Percentiles rank a stretch among this genome's conserved stretches.
Conservation (phyloP, 2,329 filamentous ascomycete species). For the Septoria linicola region DNA sequence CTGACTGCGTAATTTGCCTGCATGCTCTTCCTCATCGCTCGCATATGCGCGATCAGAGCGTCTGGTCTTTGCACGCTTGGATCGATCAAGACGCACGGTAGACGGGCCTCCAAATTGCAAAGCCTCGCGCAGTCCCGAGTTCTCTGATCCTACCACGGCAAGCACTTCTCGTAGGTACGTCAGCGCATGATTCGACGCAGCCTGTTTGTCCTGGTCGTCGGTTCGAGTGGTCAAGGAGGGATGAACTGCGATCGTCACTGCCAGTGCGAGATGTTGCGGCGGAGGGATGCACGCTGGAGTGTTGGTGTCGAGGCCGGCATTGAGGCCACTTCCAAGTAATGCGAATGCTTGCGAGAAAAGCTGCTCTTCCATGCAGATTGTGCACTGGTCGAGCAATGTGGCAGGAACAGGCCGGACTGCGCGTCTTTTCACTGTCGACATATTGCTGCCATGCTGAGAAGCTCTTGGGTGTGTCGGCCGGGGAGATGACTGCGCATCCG, state of each 20-base stretch:
- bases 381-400: slow-evolving; percentile 16
- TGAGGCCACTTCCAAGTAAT: slow-evolving; percentile 64
- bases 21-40: slow-evolving; percentile 39
- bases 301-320: slow-evolving; percentile 49
- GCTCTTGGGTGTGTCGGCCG: not conserved
- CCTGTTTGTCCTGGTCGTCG: slow-evolving; percentile 58
- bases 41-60: slow-evolving; percentile 4
- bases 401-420: slow-evolving; percentile 8
- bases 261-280: slow-evolving; percentile 69
- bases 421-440: slow-evolving; percentile 10
- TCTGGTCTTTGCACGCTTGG: slow-evolving; percentile 23
- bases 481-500: slow-evolving; percentile 10
- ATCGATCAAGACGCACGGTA: slow-evolving; percentile 12
- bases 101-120: slow-evolving; percentile 60
- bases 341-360: slow-evolving; percentile 52
- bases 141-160: slow-evolving; percentile 64
- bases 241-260: slow-evolving; percentile 80
- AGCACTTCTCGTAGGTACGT: slow-evolving; percentile 69
- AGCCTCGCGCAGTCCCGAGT: slow-evolving; percentile 67
- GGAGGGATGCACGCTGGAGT: slow-evolving; percentile 64
- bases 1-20: slow-evolving; percentile 56
- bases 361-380: slow-evolving; percentile 65
- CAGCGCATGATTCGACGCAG: slow-evolving; percentile 66
- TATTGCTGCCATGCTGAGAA: slow-evolving; percentile 5
- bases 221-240: slow-evolving; percentile 75